Percentiles rank a stretch among this genome's conserved stretches.
Conservation (phyloP, 208 protist genomes). For the Trypanosoma rangeli region DNA sequence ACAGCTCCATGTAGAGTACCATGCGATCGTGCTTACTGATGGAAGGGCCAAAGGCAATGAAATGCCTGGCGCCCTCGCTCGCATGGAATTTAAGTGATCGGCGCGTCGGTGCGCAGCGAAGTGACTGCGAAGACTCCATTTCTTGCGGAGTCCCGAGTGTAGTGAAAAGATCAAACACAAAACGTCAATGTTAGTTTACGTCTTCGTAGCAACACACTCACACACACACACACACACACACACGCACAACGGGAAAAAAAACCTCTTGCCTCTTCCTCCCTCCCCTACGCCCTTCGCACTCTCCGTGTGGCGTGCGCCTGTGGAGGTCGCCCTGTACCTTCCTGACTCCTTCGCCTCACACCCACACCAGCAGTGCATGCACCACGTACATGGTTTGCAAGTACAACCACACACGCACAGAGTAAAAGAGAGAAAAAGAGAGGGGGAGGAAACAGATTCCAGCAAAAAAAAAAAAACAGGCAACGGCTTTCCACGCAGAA, state of each 20-base stretch:
- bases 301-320: not conserved
- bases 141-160: not conserved
- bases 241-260: not conserved
- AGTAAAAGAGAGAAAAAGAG: not conserved
- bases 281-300: not conserved
- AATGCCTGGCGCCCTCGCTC: constrained; percentile 52
- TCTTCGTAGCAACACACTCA: not conserved
- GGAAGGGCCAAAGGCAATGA: constrained; percentile 71
- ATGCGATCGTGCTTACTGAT: constrained; percentile 73
- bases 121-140: constrained; percentile 21
- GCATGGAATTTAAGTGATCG: constrained; percentile 72
- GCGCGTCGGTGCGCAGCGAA: constrained; percentile 57
- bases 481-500: not conserved
- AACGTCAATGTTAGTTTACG: not conserved
- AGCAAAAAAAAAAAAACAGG: not conserved
- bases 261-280: not conserved
- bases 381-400: too few species aligned
- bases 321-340: not conserved
- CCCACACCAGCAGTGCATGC: not conserved
- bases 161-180: not conserved
- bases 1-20: constrained; percentile 66
- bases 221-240: not conserved
- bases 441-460: not conserved
- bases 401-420: not conserved
- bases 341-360: not conserved